phyloP scores from a whole-genome alignment of 129 eudicot genomes.

The Artemisia argyi region DNA sequence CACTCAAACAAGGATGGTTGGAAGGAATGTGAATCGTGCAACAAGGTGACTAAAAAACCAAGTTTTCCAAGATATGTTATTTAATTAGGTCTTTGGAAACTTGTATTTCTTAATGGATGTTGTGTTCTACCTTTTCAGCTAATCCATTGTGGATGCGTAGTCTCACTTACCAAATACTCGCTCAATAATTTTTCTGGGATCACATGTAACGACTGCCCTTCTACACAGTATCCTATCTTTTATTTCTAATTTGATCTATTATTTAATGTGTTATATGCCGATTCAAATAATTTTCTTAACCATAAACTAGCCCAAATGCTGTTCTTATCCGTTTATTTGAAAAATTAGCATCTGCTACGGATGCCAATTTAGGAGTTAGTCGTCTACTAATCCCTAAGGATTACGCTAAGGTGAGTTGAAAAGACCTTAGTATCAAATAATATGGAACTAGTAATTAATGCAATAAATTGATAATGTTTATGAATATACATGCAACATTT shows the following conservation, averaged over 20 bases:
- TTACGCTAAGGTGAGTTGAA: too few relatives aligned
- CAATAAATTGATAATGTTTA: too few relatives aligned
- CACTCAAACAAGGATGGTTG: constrained; percentile 57
- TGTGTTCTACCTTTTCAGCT: constrained; percentile 36
- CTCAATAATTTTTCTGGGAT: constrained; percentile 57
- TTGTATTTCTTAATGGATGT: background rate
- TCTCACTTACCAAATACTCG: constrained; percentile 46
- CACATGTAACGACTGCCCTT: constrained; percentile 46
- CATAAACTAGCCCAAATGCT: too few relatives aligned
- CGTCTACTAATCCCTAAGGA: constrained; percentile 20
- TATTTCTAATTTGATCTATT: too few relatives aligned
- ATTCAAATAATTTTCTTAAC: background rate
- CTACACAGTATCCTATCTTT: too few relatives aligned
- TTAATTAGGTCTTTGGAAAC: background rate
- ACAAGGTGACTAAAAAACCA: constrained; percentile 31
- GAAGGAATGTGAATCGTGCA: constrained; percentile 64
- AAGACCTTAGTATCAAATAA: too few relatives aligned
- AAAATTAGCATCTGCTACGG: constrained; percentile 41
- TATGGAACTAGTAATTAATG: too few relatives aligned
- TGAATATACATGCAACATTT: too few relatives aligned
- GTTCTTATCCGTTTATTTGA: background rate
- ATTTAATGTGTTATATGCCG: background rate
- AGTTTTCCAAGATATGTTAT: background rate
- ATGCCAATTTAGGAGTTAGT: constrained; percentile 36
- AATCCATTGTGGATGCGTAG: constrained; percentile 66